These are phyloP conservation scores for Marchantia polymorpha DNA, from an alignment of 225 moss, liverwort and hornwort genomes.

Conservation along the genomic window DNA sequence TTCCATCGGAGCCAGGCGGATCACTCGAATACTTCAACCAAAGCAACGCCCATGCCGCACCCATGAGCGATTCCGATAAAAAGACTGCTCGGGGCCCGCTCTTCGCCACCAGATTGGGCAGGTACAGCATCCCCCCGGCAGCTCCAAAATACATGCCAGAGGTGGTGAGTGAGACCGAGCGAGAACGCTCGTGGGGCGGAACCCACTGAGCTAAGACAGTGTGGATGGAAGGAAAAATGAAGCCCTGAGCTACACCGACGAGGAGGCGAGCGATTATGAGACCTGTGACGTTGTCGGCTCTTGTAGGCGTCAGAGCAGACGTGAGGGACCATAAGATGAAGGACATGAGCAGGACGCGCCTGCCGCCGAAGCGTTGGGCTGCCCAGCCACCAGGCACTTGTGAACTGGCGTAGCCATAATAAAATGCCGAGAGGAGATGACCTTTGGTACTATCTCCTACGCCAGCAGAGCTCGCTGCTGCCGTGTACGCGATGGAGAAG, in stretches of 20 bases:
- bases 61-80: conserved; percentile 68
- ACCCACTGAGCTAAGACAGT: conserved; percentile 96
- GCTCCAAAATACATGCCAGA: conserved; percentile 99
- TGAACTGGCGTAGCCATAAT: conserved; percentile 89
- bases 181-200: conserved; percentile 92
- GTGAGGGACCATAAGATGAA: conserved; percentile 90
- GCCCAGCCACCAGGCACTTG: conserved; percentile 99
- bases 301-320: conserved; percentile 81
- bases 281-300: conserved; percentile 57
- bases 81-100: conserved; percentile 86
- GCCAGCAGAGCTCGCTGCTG: conserved; percentile 78
- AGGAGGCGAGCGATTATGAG: conserved; percentile 73
- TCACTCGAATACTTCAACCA: conserved; percentile 70
- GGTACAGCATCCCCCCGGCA: conserved; percentile 79
- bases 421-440: conserved; percentile 81
- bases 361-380: conserved; percentile 91
- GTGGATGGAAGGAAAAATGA: conserved; percentile 96
- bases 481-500: conserved; percentile 92
- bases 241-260: conserved; percentile 94
- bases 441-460: conserved; percentile 89
- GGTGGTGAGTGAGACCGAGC: conserved; percentile 89
- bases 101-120: conserved; percentile 81
- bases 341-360: conserved; percentile 72
- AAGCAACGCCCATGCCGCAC: conserved; percentile 76
- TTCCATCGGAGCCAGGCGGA: conserved; percentile 71